A percentile compares a stretch with the other conserved stretches of the same genome.
phyloP scores from a whole-genome alignment of 768 basidiomycete species.

The Termitomyces sp. region DNA sequence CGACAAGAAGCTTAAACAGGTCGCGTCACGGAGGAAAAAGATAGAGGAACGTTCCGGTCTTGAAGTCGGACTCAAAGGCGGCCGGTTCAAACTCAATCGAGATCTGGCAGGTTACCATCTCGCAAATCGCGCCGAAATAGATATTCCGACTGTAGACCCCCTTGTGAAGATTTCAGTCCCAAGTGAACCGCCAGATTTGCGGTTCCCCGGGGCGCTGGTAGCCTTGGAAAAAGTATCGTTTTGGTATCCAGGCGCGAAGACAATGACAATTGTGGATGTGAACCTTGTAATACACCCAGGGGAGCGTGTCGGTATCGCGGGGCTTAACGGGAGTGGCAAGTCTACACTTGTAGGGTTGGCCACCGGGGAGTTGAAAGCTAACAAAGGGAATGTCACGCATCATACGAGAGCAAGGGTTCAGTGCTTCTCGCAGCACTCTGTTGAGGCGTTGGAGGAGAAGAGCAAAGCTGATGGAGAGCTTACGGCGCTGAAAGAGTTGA shows the following conservation, averaged over 20 bases:
- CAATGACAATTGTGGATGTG: constrained; percentile 15
- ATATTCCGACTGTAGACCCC: constrained; percentile 33
- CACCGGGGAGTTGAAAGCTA: constrained; percentile 29
- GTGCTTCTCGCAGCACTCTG: constrained; percentile 60
- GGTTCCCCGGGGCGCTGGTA: constrained; percentile 22
- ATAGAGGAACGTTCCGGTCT: constrained; percentile 35
- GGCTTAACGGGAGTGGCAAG: constrained; percentile 42
- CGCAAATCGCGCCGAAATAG: constrained; percentile 34
- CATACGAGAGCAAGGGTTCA: constrained; percentile 55
- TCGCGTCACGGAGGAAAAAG: constrained; percentile 58
- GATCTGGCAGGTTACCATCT: constrained; percentile 42
- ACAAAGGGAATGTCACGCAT: constrained; percentile 41
- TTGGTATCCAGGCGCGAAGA: constrained; percentile 19
- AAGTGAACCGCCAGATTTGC: constrained; percentile 18
- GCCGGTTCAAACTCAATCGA: constrained; percentile 54
- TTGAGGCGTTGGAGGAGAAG: constrained; percentile 40
- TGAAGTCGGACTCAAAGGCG: constrained; percentile 35
- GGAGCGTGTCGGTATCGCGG: constrained; percentile 21
- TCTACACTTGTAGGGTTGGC: constrained; percentile 34
- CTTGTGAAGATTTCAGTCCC: constrained; percentile 31
- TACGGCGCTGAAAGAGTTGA: constrained; percentile 17
- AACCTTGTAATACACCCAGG: constrained; percentile 22
- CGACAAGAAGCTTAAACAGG: constrained; percentile 51
- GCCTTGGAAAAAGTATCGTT: constrained; percentile 20
- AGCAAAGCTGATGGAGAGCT: constrained; percentile 22